Evolutionary conservation across 495 filamentous ascomycete species (phyloP), one percentile per base, ranked within the genome.

Genomic region (Neurospora hispaniola): DNA sequence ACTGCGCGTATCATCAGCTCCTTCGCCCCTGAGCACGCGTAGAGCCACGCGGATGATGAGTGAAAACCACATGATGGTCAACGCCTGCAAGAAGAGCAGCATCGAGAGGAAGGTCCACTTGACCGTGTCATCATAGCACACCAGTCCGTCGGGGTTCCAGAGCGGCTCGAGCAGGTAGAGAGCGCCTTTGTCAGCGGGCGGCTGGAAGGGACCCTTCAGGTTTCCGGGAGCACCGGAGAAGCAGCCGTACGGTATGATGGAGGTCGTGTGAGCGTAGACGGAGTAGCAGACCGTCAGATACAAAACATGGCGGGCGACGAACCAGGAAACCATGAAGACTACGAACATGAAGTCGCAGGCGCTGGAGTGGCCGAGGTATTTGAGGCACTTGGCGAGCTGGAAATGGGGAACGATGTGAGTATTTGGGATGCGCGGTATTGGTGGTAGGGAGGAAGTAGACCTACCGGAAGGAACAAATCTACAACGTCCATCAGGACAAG

Each of bases 401-500:
- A 3, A 70, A 35, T 59, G 48, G 20, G 48, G 1, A 35, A 2
- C 9, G 18, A 4, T 16, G 71, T 75, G 35, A 75, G 74, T 68
- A 59, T 35, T 7, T 48, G 20, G 23, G 68, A 44, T 73, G 48
- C 11, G 20, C 72, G 18, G 18, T 68, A 44, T 40, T 7, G 66
- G 46, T 9, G 14, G 8, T n/a, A n/a, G 14, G 7, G 41, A 40
- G 23, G 23, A n/a, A n/a, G 6, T 31, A 31, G 27, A 86, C 93
- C 79, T 83, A 98, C 94, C 40, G 95, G 91, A 62, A 99, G 84
- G 59, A 97, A 83, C 71, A 96, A 85, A 78, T 99, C 96, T 9
- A 97, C 93, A 48, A 97, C 86, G 77, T 99, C 96, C 96, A 98
- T 98, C 73, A 96, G 83, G 48, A 91, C 91, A 74, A 99, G 84